phyloP scores from a whole-genome alignment of 768 basidiomycete genomes.

The Suillus paluster region DNA sequence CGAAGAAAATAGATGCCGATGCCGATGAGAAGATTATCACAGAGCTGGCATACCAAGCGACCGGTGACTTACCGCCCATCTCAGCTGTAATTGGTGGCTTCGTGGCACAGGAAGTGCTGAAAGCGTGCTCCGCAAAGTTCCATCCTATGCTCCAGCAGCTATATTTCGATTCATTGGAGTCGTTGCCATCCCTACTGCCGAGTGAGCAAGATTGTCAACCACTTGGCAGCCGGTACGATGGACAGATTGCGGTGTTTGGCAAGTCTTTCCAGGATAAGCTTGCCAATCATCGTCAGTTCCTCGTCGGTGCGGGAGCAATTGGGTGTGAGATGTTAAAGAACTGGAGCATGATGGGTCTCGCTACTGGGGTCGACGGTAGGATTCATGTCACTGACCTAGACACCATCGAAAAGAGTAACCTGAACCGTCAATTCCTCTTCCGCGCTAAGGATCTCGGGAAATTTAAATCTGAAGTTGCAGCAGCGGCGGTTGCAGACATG shows the following conservation, averaged over 20 bases:
- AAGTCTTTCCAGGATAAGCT: constrained; percentile 92
- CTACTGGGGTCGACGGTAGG: constrained; percentile 72
- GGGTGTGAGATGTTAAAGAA: constrained; percentile 99
- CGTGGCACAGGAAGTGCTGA: constrained; percentile 96
- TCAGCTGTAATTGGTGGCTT: constrained; percentile 96
- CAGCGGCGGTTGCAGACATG: constrained; percentile 91
- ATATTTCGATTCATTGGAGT: constrained; percentile 98
- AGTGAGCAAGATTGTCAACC: constrained; percentile 86
- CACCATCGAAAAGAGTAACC: constrained; percentile 98
- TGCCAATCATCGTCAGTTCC: constrained; percentile 87
- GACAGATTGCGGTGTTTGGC: constrained; percentile 96
- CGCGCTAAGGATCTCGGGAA: constrained; percentile 93
- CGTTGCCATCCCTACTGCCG: constrained; percentile 76
- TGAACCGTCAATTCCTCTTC: constrained; percentile 98
- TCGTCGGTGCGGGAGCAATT: constrained; percentile 98
- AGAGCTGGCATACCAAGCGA: constrained; percentile 90
- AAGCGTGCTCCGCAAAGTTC: constrained; percentile 97
- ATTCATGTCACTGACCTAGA: constrained; percentile 97
- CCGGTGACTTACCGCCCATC: constrained; percentile 88
- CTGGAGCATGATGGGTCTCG: constrained; percentile 99
- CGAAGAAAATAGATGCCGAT: constrained; percentile 78
- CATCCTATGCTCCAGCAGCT: constrained; percentile 94
- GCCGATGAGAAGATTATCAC: constrained; percentile 81
- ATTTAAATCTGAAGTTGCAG: constrained; percentile 96
- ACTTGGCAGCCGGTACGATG: constrained; percentile 84